phyloP scores from a whole-genome alignment of 129 eudicot species.

The Arctium minus region DNA sequence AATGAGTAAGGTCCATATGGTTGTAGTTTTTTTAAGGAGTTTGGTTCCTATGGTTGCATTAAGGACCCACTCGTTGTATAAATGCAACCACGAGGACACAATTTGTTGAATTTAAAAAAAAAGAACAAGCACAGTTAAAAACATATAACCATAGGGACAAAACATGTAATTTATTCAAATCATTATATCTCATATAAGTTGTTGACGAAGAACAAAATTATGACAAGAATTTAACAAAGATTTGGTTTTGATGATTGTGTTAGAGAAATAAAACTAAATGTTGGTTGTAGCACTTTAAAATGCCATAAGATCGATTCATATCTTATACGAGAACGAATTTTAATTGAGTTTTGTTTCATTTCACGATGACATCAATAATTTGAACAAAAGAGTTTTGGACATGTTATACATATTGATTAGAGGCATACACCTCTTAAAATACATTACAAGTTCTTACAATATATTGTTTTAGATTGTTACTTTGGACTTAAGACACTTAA shows the following conservation, averaged over 20 bases:
- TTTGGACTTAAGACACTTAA: background rate
- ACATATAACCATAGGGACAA: too few species aligned
- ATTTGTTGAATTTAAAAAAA: too few species aligned
- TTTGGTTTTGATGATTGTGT: constrained; percentile 10
- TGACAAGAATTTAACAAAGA: constrained; percentile 11
- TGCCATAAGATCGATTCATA: background rate
- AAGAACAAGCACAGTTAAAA: too few species aligned
- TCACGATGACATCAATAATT: background rate
- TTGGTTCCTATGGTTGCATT: too few species aligned
- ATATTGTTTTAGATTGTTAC: background rate
- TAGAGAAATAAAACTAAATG: background rate
- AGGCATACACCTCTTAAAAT: background rate
- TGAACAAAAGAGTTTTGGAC: background rate
- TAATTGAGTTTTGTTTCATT: background rate
- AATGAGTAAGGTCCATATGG: too few species aligned
- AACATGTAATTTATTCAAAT: too few species aligned
- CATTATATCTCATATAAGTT: background rate
- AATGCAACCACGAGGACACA: too few species aligned
- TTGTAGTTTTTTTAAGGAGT: too few species aligned
- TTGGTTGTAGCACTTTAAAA: background rate
- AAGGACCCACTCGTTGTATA: too few species aligned
- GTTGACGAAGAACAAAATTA: constrained; percentile 10
- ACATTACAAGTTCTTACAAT: background rate
- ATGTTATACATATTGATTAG: background rate
- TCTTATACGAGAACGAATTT: background rate